Evolutionary conservation across 1,284 basidiomycete genomes (phyloP).

Genomic region (Hemileia vastatrix): DNA sequence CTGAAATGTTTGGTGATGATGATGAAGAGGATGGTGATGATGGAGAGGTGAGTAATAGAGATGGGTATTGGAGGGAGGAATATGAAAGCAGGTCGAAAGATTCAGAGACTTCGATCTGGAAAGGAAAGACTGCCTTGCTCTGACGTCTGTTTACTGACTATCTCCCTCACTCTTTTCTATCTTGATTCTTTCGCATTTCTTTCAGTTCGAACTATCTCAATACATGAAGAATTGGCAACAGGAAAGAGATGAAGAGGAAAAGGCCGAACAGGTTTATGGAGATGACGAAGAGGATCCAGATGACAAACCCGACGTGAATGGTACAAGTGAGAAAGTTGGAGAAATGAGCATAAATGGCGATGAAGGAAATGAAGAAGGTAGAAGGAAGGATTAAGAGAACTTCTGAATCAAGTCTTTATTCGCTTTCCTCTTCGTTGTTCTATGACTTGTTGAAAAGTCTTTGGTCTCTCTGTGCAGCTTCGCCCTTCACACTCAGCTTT

Average conservation of each 20-base stretch:
- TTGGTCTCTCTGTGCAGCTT: no score
- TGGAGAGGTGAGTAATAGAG: slow-evolving; percentile 53
- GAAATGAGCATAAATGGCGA: slow-evolving; percentile 19
- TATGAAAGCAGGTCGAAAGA: no score
- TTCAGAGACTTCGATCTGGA: no score
- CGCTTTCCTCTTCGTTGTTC: no score
- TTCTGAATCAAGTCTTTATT: neutral
- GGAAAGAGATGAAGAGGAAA: slow-evolving; percentile 29
- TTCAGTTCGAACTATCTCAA: slow-evolving; percentile 33
- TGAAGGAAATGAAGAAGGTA: slow-evolving; percentile 20
- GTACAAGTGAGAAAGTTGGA: slow-evolving; percentile 3
- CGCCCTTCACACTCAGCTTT: no score
- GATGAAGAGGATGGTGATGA: slow-evolving; percentile 33
- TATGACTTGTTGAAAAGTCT: no score
- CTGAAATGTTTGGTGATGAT: slow-evolving; percentile 48
- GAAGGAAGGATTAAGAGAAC: slow-evolving; percentile 2
- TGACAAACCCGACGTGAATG: slow-evolving; percentile 12
- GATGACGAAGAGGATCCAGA: slow-evolving; percentile 24
- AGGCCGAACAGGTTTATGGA: neutral
- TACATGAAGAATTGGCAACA: slow-evolving; percentile 40
- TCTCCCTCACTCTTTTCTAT: neutral
- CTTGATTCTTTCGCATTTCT: neutral
- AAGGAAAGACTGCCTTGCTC: no score
- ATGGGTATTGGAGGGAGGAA: slow-evolving; percentile 46
- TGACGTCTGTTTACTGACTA: neutral